A percentile compares a stretch with the other conserved stretches of the same genome.
These are phyloP conservation scores for Cryoendolithus antarcticus DNA, from an alignment of 2,329 filamentous ascomycete genomes.

Conservation along the genomic window DNA sequence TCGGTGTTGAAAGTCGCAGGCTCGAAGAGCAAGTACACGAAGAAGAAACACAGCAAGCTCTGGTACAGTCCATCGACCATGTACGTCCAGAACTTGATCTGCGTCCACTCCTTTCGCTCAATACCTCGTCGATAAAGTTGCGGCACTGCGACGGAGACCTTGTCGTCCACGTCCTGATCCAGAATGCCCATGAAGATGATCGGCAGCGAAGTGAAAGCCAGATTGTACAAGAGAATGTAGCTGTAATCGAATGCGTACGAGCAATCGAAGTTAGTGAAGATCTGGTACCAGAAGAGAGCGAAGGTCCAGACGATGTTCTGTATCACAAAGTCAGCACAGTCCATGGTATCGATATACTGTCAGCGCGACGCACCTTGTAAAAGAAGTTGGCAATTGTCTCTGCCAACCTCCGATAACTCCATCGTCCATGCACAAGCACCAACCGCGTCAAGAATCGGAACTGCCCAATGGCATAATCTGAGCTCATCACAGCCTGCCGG, in stretches of 20 bases:
- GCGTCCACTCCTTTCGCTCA: constrained; percentile 91
- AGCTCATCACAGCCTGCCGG: constrained; percentile 87
- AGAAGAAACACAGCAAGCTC: constrained; percentile 84
- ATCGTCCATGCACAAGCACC: constrained; percentile 80
- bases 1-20: constrained; percentile 55
- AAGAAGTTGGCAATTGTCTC: constrained; percentile 98
- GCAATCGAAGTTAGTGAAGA: constrained; percentile 91
- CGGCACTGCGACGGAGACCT: constrained; percentile 84
- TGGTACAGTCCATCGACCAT: constrained; percentile 94
- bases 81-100: constrained; percentile 92
- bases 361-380: constrained; percentile 58
- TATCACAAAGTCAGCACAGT: neutral
- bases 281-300: constrained; percentile 92
- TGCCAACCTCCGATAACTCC: constrained; percentile 88
- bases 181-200: constrained; percentile 93
- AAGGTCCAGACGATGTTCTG: constrained; percentile 96
- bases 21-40: constrained; percentile 70
- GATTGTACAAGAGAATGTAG: constrained; percentile 92
- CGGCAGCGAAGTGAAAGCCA: constrained; percentile 90
- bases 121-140: constrained; percentile 93
- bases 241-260: constrained; percentile 97
- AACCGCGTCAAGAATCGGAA: constrained; percentile 79
- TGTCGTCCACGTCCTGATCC: constrained; percentile 92
- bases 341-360: neutral
- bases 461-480: constrained; percentile 89